Base-by-base conservation (phyloP, 257 asterid species). In the Osmanthus fragrans region DNA sequence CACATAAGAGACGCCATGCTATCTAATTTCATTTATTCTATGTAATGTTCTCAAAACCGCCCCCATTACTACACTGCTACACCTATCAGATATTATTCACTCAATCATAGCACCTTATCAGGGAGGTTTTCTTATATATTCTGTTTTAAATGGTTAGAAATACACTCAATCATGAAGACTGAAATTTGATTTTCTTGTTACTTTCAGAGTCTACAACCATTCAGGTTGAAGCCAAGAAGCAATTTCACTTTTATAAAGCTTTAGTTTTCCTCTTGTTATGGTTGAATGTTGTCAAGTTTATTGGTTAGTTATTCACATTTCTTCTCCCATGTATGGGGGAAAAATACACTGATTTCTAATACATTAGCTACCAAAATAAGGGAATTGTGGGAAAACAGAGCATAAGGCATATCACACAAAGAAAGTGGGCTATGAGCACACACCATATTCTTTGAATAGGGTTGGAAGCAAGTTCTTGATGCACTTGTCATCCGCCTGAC, bases 401-500 rank as follows among this genome's bases (percentile, higher is more conserved):
- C 54, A 70, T 25, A 79, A 79, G 64, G 75, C 92, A 77, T 83
- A 93, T 96, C 94, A 92, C 94, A 75, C 99, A 97, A 67, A 94
- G 96, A 90, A 94, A 94, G 88, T 94, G 97, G 32, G 97, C 99
- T 63, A 92, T 88, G 78, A 94, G 89, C 75, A 92, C n/a, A n/a
- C n/a, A n/a, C n/a, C 97, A 75, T 92, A 92, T 65, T 87, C 94
- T 83, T 86, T 81, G 81, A 89, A 77, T 71, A 92, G 86, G 42
- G 94, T 72, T 7, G 99, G 97, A 70, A 92, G 58, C 80, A 94
- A 83, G 85, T 94, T 88, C 19, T 87, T 80, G 37, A 89, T 87
- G 89, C 99, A 94, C 99, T 97, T 34, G 79, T 92, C 80, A 80
- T 94, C 99, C 40, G 92, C 98, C 98, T 93, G 88, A 79, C 82